Percentiles rank a stretch among this genome's conserved stretches.
These are phyloP conservation scores for Trametes meyenii DNA, from an alignment of 768 basidiomycete species.

Conservation along the genomic window DNA sequence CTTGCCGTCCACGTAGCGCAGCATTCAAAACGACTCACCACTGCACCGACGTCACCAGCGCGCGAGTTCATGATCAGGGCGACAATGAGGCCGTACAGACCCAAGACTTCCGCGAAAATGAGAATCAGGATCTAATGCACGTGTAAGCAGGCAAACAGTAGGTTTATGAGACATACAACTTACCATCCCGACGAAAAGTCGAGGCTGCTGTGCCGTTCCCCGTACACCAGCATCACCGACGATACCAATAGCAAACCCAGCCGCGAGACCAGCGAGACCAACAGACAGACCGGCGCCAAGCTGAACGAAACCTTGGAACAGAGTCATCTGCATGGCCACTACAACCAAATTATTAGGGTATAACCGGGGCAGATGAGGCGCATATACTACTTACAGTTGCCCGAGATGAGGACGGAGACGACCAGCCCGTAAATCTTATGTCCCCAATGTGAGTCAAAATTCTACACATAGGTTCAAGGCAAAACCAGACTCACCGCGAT, in stretches of 20 bases:
- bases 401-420: conserved; percentile 95
- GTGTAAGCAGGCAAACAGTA: background rate
- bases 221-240: conserved; percentile 99
- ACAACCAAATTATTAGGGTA: background rate
- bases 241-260: conserved; percentile 97
- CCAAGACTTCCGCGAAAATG: conserved; percentile 95
- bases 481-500: conserved; percentile 76
- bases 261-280: conserved; percentile 92
- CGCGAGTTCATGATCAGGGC: conserved; percentile 20
- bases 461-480: background rate
- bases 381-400: conserved; percentile 63
- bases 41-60: conserved; percentile 18
- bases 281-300: conserved; percentile 93
- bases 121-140: conserved; percentile 83
- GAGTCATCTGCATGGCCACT: conserved; percentile 81
- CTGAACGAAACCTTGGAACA: conserved; percentile 92
- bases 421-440: conserved; percentile 93
- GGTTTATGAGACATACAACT: conserved; percentile 23
- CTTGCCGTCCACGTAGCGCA: background rate
- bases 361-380: background rate
- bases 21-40: conserved; percentile 20
- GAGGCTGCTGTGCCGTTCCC: conserved; percentile 95
- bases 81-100: conserved; percentile 92
- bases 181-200: conserved; percentile 94
- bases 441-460: background rate